Conservation (phyloP, 108 stramenopile species). For the Pinguiococcus pyrenoidosus region DNA sequence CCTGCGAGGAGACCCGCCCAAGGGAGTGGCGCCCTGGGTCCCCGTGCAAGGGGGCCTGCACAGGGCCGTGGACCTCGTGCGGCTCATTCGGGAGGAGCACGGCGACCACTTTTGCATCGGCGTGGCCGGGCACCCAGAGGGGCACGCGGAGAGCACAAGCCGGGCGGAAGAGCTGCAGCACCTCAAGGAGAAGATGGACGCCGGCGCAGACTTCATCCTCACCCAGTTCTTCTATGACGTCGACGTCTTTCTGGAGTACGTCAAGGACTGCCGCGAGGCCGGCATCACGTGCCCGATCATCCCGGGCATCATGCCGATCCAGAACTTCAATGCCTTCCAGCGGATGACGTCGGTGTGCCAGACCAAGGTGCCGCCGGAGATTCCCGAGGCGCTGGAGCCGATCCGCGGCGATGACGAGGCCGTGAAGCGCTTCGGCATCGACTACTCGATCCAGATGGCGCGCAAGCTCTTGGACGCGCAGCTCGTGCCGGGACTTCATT, state of each 20-base stretch:
- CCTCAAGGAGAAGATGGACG: constrained; percentile 73
- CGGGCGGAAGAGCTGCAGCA: constrained; percentile 57
- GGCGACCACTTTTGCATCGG: constrained; percentile 87
- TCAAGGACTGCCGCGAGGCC: constrained; percentile 45
- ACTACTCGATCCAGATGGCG: not conserved
- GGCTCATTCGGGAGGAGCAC: constrained; percentile 66
- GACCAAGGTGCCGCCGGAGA: constrained; percentile 46
- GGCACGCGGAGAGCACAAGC: constrained; percentile 51
- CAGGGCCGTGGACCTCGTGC: constrained; percentile 73
- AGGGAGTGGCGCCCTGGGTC: constrained; percentile 7
- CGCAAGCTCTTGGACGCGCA: not conserved
- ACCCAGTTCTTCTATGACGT: constrained; percentile 92
- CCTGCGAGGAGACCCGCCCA: constrained; percentile 34
- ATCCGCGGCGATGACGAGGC: constrained; percentile 83
- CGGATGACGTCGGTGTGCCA: constrained; percentile 37
- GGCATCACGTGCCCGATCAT: constrained; percentile 81
- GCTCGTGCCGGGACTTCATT: constrained; percentile 65
- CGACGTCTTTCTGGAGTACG: constrained; percentile 59
- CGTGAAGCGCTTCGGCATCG: constrained; percentile 72
- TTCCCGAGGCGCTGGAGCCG: constrained; percentile 45
- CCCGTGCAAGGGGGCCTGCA: constrained; percentile 38
- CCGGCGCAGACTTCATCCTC: constrained; percentile 84
- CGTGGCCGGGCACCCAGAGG: constrained; percentile 88
- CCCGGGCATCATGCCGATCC: constrained; percentile 88
- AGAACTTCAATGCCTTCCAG: constrained; percentile 40